Base-by-base conservation (phyloP, 345 rosid genomes). In the Turnera subulata region DNA sequence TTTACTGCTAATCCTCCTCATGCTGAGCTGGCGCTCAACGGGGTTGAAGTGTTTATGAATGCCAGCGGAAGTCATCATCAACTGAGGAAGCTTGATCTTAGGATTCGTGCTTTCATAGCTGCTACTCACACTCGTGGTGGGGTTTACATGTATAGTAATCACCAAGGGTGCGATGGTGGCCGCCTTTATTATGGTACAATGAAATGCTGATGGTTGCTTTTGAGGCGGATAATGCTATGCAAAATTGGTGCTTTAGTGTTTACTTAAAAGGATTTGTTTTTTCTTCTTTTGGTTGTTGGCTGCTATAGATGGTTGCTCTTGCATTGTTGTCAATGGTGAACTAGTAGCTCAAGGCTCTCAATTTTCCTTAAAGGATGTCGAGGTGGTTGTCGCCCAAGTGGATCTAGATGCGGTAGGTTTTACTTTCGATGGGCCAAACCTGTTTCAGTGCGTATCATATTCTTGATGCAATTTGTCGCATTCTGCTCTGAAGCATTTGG, bases 21-120 rank as follows among this genome's bases (percentile, higher is more conserved):
- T 68, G 76, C 91, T n/a, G 99, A 89, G 74, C 99, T 93, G 61
- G 96, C 97, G 18, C 56, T 87, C 64, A 93, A 89, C 45, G 97
- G 99, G 2, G 97, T 93, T 40, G 99, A 93, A 73, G 91, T 93
- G 44, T 89, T 93, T 74, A 51, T 93, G 88, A 93, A 93, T 77
- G 99, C 99, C 38, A 93, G 99, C 73, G 99, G 97, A 47, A 93
- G 99, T 74, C 89, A 79, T 56, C 97, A 89, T 62, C 97, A 93
- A 61, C 61, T 89, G 48, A 80, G 96, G 65, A 93, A 93, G 80
- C 80, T 87, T 59, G 89, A 87, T 73, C 59, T 85, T 56, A 94
- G 97, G 56, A 55, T 89, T 33, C 82, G 59, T 22, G 82, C 94
- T 61, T 83, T 89, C 65, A 84, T 80, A 51, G 86, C 86, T 35